Evolutionary conservation across 225 moss, liverwort and hornwort genomes (phyloP).

Genomic region (Rhytidiadelphus loreus): DNA sequence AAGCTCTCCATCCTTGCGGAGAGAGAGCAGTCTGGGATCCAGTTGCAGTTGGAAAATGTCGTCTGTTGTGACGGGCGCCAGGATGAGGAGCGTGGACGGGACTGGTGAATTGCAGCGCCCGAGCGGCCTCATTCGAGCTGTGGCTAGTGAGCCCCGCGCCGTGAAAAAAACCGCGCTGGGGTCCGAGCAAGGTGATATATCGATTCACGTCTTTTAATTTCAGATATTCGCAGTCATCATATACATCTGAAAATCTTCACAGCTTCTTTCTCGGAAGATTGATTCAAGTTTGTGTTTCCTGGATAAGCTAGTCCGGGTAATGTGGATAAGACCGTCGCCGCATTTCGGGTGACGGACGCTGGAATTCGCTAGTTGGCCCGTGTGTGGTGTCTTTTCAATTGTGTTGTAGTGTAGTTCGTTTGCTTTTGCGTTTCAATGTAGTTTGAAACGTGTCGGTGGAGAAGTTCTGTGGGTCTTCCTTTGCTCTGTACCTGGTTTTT

Average conservation of each 20-base stretch:
- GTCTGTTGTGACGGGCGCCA: background rate
- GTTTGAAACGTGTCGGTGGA: background rate
- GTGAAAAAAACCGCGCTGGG: background rate
- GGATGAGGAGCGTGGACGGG: background rate
- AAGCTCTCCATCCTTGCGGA: background rate
- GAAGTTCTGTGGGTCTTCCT: background rate
- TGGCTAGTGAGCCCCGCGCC: conserved; percentile 14
- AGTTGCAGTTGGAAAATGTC: conserved; percentile 16
- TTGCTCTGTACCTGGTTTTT: background rate
- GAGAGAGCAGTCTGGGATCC: background rate
- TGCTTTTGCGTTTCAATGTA: background rate
- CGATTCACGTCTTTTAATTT: background rate
- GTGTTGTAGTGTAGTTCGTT: background rate
- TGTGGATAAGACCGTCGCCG: background rate
- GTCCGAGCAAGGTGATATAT: background rate
- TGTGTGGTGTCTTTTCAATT: background rate
- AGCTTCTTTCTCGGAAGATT: background rate
- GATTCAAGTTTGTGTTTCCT: background rate
- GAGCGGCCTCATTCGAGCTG: background rate
- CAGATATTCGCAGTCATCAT: background rate
- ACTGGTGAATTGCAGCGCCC: background rate
- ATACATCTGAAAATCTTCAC: background rate
- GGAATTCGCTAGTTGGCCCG: background rate
- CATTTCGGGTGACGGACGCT: background rate
- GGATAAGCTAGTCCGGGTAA: background rate